Base-by-base conservation (phyloP, 345 rosid genomes). In the Cochlearia excelsa region DNA sequence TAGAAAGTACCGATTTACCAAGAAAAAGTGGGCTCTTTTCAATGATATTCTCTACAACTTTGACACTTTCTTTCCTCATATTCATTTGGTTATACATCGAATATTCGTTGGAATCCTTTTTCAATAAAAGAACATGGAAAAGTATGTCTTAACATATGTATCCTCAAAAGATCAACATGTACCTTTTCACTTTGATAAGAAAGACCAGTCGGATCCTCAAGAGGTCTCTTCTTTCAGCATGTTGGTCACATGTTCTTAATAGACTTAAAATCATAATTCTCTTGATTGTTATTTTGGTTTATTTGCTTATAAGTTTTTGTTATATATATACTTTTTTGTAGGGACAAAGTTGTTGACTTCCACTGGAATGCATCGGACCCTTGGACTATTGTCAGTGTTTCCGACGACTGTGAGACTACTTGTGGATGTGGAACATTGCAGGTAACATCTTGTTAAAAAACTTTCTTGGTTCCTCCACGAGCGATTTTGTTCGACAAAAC, bases 341-440 rank as follows among this genome's bases (percentile, higher is more conserved):
- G 98, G 84, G 98, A 92, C 81, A 92, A 92, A 65, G 93, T 92
- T 7, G 95, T 92, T 11, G 98, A 92, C 71, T 88, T 88, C 73
- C 98, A 92, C 73, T 92, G 90, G 97, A 86, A 88, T 64, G 53
- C 84, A 6, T 68, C 80, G 16, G 97, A 92, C 74, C 95, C 98
- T 8, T 92, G 98, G 98, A 92, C 97, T 4, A 61, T 92, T 67
- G 97, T 88, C 26, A 92, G 95, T 60, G 98, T 92, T n/a, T 92
- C 98, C 6, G 98, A 92, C 76, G 98, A 92, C 78, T 92, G 98
- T 72, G 97, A 86, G 31, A 73, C 82, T 23, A 85, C 88, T 9
- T 95, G 97, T 48, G 98, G 97, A 58, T 97, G 98, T 2, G 97
- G 98, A 26, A 92, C 98, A 42, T 72, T 92, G 65, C 97, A 92